Conservation (phyloP, 345 rosid genomes). For the Eucalyptus paniculata region DNA sequence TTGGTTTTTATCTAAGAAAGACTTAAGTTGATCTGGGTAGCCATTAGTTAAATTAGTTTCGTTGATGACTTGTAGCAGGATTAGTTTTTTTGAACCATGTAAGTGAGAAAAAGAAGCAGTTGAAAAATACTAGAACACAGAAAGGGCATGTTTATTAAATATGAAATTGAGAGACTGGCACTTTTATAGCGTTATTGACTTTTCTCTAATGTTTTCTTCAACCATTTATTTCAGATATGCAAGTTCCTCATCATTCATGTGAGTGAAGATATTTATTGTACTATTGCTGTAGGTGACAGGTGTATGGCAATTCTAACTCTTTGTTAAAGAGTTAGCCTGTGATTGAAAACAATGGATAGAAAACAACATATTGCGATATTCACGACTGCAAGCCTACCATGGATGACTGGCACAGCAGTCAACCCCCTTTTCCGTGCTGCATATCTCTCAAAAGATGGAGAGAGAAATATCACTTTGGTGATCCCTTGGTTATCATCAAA, state of each 20-base stretch:
- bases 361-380: conserved; percentile 65
- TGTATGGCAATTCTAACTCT: neutral
- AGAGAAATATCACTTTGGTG: conserved; percentile 62
- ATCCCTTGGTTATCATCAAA: conserved; percentile 83
- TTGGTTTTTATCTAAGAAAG: neutral
- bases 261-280: neutral
- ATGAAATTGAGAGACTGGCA: neutral
- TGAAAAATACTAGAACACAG: neutral
- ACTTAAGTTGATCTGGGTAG: neutral
- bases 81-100: neutral
- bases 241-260: neutral
- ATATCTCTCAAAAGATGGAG: conserved; percentile 68
- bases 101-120: neutral
- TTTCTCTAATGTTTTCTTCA: neutral
- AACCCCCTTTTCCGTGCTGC: conserved; percentile 97
- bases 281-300: neutral
- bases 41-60: neutral
- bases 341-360: conserved; percentile 29
- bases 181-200: neutral
- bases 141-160: neutral
- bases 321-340: neutral
- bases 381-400: conserved; percentile 93
- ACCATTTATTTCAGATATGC: neutral
- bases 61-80: neutral
- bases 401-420: conserved; percentile 97